Evolutionary conservation across 768 basidiomycete genomes (phyloP).

Genomic region (Russula olivacea): DNA sequence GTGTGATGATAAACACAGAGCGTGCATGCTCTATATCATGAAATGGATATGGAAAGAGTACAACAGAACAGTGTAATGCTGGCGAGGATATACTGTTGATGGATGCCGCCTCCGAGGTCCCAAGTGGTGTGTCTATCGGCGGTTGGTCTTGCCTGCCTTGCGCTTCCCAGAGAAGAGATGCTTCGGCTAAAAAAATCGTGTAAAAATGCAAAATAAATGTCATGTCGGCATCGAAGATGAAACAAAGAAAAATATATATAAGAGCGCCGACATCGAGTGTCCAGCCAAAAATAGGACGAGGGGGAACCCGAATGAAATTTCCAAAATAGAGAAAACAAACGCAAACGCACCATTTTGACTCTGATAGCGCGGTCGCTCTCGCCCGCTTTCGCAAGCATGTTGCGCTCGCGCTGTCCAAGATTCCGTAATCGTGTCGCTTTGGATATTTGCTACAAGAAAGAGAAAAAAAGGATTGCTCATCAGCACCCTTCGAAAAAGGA

Average conservation of each 20-base stretch:
- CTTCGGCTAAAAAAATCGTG: slow-evolving; percentile 55
- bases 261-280: not conserved
- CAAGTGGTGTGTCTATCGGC: slow-evolving; percentile 43
- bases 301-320: not conserved
- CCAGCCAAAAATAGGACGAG: not conserved
- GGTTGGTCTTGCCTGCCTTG: slow-evolving; percentile 75
- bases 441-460: slow-evolving; percentile 56
- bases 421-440: slow-evolving; percentile 80
- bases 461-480: not conserved
- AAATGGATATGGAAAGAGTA: not conserved
- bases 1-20: not conserved
- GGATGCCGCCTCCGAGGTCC: not conserved
- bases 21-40: not conserved
- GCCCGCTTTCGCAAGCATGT: slow-evolving; percentile 84
- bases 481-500: not conserved
- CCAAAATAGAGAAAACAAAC: too few species aligned
- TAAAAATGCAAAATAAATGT: slow-evolving; percentile 7
- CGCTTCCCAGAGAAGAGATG: slow-evolving; percentile 84
- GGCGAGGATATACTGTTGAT: not conserved
- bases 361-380: slow-evolving; percentile 82
- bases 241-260: not conserved
- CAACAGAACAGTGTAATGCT: not conserved
- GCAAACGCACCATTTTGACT: slow-evolving; percentile 66
- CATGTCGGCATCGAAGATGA: not conserved
- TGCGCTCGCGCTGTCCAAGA: slow-evolving; percentile 80